Conservation (phyloP, 2,329 filamentous ascomycete species). For the Cadophora sp. region DNA sequence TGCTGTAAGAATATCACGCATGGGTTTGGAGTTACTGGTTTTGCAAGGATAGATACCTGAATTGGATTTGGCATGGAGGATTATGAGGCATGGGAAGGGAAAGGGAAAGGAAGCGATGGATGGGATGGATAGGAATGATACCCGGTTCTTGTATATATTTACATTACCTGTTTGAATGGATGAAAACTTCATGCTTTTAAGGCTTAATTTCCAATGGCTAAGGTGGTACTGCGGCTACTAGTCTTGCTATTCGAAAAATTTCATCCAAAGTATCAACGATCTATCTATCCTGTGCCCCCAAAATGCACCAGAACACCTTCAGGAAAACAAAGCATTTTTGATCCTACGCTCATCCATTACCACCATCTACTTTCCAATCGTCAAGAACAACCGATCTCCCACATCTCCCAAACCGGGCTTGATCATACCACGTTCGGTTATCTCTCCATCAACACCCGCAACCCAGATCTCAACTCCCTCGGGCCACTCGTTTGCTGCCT, state of each 20-base stretch:
- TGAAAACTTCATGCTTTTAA: not conserved
- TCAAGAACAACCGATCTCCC: slow-evolving; percentile 88
- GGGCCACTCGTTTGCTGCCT: slow-evolving; percentile 79
- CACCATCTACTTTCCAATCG: slow-evolving; percentile 73
- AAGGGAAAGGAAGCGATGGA: no score
- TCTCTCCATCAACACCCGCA: slow-evolving; percentile 76
- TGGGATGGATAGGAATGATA: slow-evolving; percentile 23
- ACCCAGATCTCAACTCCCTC: slow-evolving; percentile 82
- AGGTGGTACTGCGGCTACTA: slow-evolving; percentile 1
- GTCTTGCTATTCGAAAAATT: slow-evolving; percentile 15
- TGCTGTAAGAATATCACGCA: not conserved
- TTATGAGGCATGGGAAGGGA: not conserved
- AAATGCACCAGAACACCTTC: slow-evolving; percentile 13
- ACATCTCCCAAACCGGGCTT: slow-evolving; percentile 90
- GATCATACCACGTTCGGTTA: slow-evolving; percentile 86
- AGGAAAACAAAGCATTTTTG: not conserved
- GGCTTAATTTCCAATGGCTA: not conserved
- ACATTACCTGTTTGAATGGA: slow-evolving; percentile 4
- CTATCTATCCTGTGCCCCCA: slow-evolving; percentile 13
- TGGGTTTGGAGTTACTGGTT: not conserved
- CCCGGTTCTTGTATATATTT: slow-evolving; percentile 28
- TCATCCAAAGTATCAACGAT: not conserved
- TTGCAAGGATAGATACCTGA: slow-evolving; percentile 10
- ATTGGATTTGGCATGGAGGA: slow-evolving; percentile 16
- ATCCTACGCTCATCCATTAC: not conserved